Evolutionary conservation across 2,329 filamentous ascomycete species (phyloP), one percentile per base, ranked within the genome.

Genomic region (Geoglossum cookeanum): DNA sequence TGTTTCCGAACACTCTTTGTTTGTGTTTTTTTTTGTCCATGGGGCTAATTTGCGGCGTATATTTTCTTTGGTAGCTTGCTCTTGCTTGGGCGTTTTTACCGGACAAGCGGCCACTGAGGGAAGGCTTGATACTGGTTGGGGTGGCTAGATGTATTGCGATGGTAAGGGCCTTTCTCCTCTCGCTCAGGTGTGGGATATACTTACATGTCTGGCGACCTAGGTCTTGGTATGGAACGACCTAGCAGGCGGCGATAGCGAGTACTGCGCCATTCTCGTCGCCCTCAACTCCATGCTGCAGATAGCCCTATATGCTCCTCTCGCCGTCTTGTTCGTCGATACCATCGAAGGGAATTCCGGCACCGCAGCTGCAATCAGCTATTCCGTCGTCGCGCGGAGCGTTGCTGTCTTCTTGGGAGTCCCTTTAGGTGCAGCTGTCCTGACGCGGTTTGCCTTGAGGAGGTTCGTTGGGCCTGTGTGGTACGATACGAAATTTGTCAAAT

Each of bases 111-210:
- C 75, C 70, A 2, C 67, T 78, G 1, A 67, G 75, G 1, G 76
- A 80, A 45, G 87, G 87, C 0, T 71, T 92, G 1, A 87, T 92
- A 42, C 78, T 94, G 4, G 88, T 95, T 0, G 88, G 89, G 0
- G 72, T 95, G 1, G 89, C 85, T 4, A 74, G 89, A 56, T 95
- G 89, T 63, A 94, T 94, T 60, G 88, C 87, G 35, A 94, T 94
- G 88, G 87, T 81, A 1, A 44, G 54, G 22, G 22, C 33, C 33
- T 45, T 15, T 45, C 17, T 45, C 42, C 42, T 45, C 42, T 45
- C 42, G 15, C 42, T 45, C 42, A 15, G 22, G 22, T 22, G 22
- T 22, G 22, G 2, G 22, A 22, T 22, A 22, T 22, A 22, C 22
- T 22, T 22, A 22, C 22, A 22, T 22, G 2, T 22, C 22, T 22